These are phyloP conservation scores for Epichloe brachyelytri DNA, from an alignment of 2,329 filamentous ascomycete species.

Conservation along the genomic window DNA sequence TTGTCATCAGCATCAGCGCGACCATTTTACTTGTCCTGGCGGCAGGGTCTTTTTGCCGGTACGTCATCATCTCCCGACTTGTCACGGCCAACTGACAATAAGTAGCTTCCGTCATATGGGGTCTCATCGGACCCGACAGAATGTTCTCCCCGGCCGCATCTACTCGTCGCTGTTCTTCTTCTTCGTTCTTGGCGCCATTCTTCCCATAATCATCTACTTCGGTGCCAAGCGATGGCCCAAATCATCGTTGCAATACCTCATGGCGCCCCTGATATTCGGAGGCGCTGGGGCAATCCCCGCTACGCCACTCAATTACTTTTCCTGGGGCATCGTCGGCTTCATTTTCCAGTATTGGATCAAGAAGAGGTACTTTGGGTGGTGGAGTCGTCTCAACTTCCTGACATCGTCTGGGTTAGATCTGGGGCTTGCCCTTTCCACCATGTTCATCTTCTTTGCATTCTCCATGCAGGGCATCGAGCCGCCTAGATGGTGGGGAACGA, in stretches of 20 bases:
- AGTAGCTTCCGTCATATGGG: slow-evolving; percentile 52
- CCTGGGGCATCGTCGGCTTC: slow-evolving; percentile 60
- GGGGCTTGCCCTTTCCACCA: slow-evolving; percentile 52
- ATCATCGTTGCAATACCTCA: slow-evolving; percentile 38
- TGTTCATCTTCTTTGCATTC: slow-evolving; percentile 59
- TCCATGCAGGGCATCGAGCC: slow-evolving; percentile 48
- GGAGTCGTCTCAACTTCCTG: slow-evolving; percentile 61
- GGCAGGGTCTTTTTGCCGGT: slow-evolving; percentile 53
- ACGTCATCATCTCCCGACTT: slow-evolving; percentile 8
- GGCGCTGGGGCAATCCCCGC: slow-evolving; percentile 48
- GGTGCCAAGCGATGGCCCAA: slow-evolving; percentile 36
- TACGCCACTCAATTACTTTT: slow-evolving; percentile 60
- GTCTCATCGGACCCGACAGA: slow-evolving; percentile 48
- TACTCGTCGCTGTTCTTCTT: slow-evolving; percentile 48
- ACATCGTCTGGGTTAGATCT: slow-evolving; percentile 58
- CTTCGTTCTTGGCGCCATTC: slow-evolving; percentile 42
- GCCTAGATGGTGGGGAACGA: slow-evolving; percentile 58
- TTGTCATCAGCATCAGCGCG: slow-evolving; percentile 43
- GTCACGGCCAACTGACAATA: not conserved
- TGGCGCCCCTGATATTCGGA: slow-evolving; percentile 51
- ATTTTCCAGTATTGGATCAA: slow-evolving; percentile 58
- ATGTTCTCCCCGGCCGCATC: slow-evolving; percentile 50
- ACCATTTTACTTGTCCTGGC: slow-evolving; percentile 51
- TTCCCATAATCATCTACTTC: slow-evolving; percentile 39
- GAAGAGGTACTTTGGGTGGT: slow-evolving; percentile 53